These are phyloP conservation scores for Yamadazyma oceani DNA, from an alignment of 1,139 yeast genomes.

Conservation along the genomic window DNA sequence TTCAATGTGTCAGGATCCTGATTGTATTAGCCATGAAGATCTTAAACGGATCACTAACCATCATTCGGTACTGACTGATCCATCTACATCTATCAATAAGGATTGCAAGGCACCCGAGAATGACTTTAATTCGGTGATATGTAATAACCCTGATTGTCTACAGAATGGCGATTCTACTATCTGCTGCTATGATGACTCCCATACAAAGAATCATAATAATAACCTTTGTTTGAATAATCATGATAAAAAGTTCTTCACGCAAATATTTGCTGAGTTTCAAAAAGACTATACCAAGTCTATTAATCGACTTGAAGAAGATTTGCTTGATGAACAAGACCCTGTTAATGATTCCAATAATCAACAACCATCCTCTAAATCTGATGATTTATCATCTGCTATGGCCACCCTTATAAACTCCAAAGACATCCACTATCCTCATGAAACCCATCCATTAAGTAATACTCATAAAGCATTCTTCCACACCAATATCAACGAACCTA, in stretches of 20 bases:
- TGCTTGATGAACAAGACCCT: neutral
- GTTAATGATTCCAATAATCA: neutral
- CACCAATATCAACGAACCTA: constrained; percentile 37
- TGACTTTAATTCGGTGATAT: constrained; percentile 6
- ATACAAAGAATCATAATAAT: constrained; percentile 21
- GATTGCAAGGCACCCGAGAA: neutral
- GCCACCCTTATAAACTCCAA: constrained; percentile 1
- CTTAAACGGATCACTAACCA: neutral
- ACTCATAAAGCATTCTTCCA: constrained; percentile 50
- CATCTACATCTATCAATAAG: too few species aligned
- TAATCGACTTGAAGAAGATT: neutral
- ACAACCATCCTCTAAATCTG: neutral
- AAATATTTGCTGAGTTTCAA: constrained; percentile 16
- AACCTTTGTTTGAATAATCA: constrained; percentile 25
- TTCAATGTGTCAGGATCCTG: constrained; percentile 6
- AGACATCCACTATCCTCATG: constrained; percentile 35
- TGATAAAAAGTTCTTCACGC: constrained; percentile 16
- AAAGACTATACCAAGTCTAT: constrained; percentile 15
- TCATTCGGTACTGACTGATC: too few species aligned
- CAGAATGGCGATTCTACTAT: constrained; percentile 12
- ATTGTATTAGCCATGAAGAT: neutral
- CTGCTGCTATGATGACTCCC: constrained; percentile 20
- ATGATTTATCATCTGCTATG: neutral
- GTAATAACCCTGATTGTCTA: constrained; percentile 14
- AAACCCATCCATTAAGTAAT: constrained; percentile 29